Evolutionary conservation across 2,329 filamentous ascomycete species (phyloP), one percentile per base, ranked within the genome.

Genomic region (Magnaporthales sp.): DNA sequence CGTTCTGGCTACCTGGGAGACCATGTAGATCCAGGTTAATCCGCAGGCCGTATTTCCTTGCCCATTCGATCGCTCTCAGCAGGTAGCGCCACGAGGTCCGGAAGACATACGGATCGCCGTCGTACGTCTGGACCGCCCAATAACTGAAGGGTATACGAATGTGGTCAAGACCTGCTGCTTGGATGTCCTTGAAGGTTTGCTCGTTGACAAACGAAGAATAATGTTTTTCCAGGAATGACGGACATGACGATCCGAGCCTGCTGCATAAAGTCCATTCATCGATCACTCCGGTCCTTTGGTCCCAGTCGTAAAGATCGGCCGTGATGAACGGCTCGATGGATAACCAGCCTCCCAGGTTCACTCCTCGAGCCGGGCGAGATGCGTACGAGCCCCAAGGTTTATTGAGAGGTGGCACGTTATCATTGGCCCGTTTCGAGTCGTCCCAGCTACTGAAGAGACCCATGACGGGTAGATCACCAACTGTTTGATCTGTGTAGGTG

Each of bases 131-230:
- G 1, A 98, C 89, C 0, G 93, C 92, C 95, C 95, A 99, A 81
- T 99, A 99, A 10, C 90, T 92, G 76, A 90, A 98, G 0, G 91
- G 93, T 66, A 99, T 97, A 66, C 95, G 90, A n/a, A 99, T 91
- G 75, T 99, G 95, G 75, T 99, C 95, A 62, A 99, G 86, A 0
- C 95, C 95, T 1, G 95, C 95, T 54, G 87, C 89, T 63, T 88
- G 87, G 68, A 99, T 97, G 56, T 94, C 90, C 67, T 83, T 83
- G 76, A 98, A 97, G 2, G 91, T 93, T 67, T 90, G 81, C 74
- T 96, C 92, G 0, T 86, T 93, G 60, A 98, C 88, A 74, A 97
- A 99, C 0, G 86, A 87, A 1, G 93, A 89, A 78, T 99, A 99
- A 77, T 99, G 95, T 68, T 91, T 84, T 76, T 99, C 95, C n/a